These are phyloP conservation scores for Blastobotrys capitulatus DNA, from an alignment of 1,139 yeast species.

Conservation along the genomic window DNA sequence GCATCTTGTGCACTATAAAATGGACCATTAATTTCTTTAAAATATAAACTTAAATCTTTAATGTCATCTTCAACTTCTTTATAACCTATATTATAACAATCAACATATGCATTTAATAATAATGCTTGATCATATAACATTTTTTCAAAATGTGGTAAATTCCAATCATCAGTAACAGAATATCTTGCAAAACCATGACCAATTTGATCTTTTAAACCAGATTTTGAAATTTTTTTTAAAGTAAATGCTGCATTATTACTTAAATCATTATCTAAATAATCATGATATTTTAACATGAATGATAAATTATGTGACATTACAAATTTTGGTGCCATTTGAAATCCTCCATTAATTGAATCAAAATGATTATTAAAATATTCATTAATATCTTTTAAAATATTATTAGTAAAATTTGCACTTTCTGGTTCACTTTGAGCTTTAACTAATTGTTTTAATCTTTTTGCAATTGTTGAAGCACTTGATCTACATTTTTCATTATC, in stretches of 20 bases:
- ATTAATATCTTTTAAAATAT: constrained; percentile 22
- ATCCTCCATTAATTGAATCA: constrained; percentile 33
- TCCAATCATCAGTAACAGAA: constrained; percentile 39
- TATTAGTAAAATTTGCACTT: constrained; percentile 19
- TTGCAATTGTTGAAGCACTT: constrained; percentile 24
- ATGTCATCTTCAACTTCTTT: constrained; percentile 19
- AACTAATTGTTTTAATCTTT: constrained; percentile 23
- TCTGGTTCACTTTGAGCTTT: constrained; percentile 27
- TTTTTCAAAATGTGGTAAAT: constrained; percentile 38
- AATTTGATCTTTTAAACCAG: constrained; percentile 38
- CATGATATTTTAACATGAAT: constrained; percentile 25
- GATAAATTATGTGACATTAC: constrained; percentile 33
- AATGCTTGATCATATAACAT: constrained; percentile 37
- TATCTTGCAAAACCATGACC: constrained; percentile 37
- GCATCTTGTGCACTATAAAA: constrained; percentile 36
- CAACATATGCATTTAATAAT: constrained; percentile 32
- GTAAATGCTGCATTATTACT: constrained; percentile 27
- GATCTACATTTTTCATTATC: constrained; percentile 25
- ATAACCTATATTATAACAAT: constrained; percentile 24
- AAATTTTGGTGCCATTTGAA: constrained; percentile 34
- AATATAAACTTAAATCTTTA: constrained; percentile 28
- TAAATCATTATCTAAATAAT: constrained; percentile 14
- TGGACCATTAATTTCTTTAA: constrained; percentile 26
- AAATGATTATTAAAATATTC: constrained; percentile 27
- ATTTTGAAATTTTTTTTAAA: constrained; percentile 29